A percentile compares a stretch with the other conserved stretches of the same genome.
phyloP scores from a whole-genome alignment of 257 asterid genomes.

The Solanum pennellii region DNA sequence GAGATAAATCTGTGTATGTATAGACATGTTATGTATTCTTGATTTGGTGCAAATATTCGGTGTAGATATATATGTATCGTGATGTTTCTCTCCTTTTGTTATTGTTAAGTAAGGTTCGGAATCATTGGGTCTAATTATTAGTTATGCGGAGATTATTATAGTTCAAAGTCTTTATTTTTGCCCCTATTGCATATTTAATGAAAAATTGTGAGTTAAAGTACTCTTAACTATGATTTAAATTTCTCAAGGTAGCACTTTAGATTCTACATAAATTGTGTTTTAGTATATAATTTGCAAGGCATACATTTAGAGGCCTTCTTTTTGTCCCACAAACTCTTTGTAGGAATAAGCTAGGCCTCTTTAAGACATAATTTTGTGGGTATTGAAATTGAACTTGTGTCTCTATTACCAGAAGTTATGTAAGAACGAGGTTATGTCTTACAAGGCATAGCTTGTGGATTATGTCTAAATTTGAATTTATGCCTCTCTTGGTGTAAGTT shows the following conservation, averaged over 20 bases:
- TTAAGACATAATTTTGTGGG: not conserved
- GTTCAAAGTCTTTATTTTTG: not conserved
- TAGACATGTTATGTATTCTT: not conserved
- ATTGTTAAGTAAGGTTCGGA: not conserved
- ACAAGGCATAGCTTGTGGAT: not conserved
- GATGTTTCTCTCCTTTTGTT: not conserved
- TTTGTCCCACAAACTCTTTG: not conserved
- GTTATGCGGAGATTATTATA: not conserved
- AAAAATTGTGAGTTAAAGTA: not conserved
- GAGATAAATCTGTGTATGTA: not conserved
- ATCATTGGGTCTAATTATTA: not conserved
- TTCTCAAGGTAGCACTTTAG: not conserved
- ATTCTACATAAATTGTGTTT: not conserved
- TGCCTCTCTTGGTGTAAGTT: not conserved
- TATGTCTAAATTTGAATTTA: not conserved
- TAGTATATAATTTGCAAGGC: not conserved
- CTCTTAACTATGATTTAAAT: not conserved
- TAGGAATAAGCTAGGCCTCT: not conserved
- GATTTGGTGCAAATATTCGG: not conserved
- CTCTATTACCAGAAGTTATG: not conserved
- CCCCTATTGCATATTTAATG: not conserved
- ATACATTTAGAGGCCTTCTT: fast-evolving
- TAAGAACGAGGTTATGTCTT: not conserved
- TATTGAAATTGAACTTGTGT: not conserved
- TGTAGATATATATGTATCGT: not conserved